Conservation (phyloP, 148 eudicot genomes). For the Cornus controversa region DNA sequence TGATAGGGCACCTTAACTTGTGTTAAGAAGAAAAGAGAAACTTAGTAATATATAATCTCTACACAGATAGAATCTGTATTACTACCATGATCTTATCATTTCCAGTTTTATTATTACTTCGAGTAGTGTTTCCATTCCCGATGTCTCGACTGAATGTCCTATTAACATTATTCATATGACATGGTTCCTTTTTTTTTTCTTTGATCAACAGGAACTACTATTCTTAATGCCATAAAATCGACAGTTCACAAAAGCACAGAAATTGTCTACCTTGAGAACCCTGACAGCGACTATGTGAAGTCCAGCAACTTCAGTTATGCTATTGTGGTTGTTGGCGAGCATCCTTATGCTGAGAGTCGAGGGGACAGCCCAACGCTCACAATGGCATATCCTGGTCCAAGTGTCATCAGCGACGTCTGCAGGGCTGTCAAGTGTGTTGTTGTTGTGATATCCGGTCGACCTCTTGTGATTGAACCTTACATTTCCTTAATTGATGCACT, state of each 20-base stretch:
- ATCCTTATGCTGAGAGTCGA: slow-evolving; percentile 65
- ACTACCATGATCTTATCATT: background rate
- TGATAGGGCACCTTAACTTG: background rate
- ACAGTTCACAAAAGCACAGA: slow-evolving; percentile 59
- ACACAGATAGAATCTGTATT: background rate
- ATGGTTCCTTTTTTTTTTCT: background rate
- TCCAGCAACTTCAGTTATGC: slow-evolving; percentile 59
- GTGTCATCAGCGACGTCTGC: slow-evolving; percentile 59
- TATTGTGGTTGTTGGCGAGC: slow-evolving; percentile 75
- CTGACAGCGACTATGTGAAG: slow-evolving; percentile 43
- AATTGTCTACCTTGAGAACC: slow-evolving; percentile 52
- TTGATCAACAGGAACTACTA: slow-evolving; percentile 57
- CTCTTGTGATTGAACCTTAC: slow-evolving; percentile 74
- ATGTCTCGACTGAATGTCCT: too few relatives aligned
- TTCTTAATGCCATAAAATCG: slow-evolving; percentile 57
- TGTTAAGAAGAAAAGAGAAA: background rate
- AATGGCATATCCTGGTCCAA: slow-evolving; percentile 68
- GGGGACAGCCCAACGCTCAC: slow-evolving; percentile 72
- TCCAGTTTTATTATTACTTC: background rate
- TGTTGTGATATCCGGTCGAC: slow-evolving; percentile 70
- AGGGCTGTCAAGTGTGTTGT: slow-evolving; percentile 63
- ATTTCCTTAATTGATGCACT: slow-evolving; percentile 55
- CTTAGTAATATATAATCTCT: background rate
- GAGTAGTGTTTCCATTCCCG: too few relatives aligned
- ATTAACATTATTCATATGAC: too few relatives aligned